phyloP scores from a whole-genome alignment of 1,139 yeast species.

The Casaregolazyma suthepensis region DNA sequence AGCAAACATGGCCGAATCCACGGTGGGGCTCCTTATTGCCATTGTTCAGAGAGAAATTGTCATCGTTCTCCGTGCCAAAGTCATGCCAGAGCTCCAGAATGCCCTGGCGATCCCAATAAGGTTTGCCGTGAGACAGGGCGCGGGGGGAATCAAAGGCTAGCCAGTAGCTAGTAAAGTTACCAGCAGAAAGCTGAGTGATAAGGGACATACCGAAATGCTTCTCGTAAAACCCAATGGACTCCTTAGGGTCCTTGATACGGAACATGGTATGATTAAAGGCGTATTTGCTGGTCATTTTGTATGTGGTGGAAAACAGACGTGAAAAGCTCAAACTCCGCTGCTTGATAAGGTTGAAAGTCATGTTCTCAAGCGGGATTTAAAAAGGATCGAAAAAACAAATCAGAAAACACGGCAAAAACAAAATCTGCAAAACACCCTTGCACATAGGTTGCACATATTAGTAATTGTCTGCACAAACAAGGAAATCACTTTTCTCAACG shows the following conservation, averaged over 20 bases:
- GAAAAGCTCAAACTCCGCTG: background rate
- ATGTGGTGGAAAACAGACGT: background rate
- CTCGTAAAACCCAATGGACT: constrained; percentile 65
- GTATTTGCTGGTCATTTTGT: background rate
- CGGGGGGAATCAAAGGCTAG: constrained; percentile 50
- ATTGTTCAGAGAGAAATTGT: constrained; percentile 54
- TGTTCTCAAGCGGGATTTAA: background rate
- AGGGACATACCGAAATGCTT: constrained; percentile 70
- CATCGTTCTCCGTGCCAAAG: constrained; percentile 65
- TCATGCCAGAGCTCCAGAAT: constrained; percentile 79
- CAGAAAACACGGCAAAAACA: no score
- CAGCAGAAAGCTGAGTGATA: constrained; percentile 47
- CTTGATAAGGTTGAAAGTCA: background rate
- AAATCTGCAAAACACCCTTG: background rate
- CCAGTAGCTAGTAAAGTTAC: constrained; percentile 63
- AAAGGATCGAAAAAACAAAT: background rate
- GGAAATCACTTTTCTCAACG: background rate
- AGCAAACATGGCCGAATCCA: constrained; percentile 92
- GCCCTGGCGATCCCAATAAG: constrained; percentile 65
- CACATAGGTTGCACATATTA: background rate
- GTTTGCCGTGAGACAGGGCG: constrained; percentile 40
- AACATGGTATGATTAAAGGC: constrained; percentile 42
- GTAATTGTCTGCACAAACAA: background rate
- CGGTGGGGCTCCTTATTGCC: constrained; percentile 81
- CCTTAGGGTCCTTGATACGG: constrained; percentile 76